Evolutionary conservation across 805 yeast genomes (phyloP), one percentile per base, ranked within the genome.

Genomic region (Zygosaccharomyces kombuchaensis): DNA sequence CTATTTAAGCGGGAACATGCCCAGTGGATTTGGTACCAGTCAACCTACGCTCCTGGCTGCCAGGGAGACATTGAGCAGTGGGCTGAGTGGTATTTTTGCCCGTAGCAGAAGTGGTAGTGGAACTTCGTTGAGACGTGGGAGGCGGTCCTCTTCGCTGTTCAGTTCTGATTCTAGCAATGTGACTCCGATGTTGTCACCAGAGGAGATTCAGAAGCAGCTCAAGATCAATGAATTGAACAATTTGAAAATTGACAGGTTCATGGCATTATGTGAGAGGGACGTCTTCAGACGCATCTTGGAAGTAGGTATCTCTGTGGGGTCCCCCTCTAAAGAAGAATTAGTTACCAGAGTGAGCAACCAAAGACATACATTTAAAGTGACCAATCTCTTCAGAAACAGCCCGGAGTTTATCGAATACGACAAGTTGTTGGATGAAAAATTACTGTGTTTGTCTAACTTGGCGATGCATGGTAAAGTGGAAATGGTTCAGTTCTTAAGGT

Each of bases 41-140:
- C 52, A 48, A 32, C 43, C 50, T 12, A 41, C 58, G 1, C 57
- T 59, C 37, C 43, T 61, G 14, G 47, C 40, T 31, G 65, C 67
- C 0, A 56, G 59, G 22, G 68, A 64, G 32, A 48, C 61, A 2
- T 46, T 62, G 19, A 63, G 65, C 37, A 61, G 65, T 35, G 69
- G 69, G 1, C 45, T 65, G 32, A 63, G 68, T 44, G 67, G 68
- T 2, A 61, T 65, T 6, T 65, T 65, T 55, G 60, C 62, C 9
- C 51, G 67, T 16, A 62, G 66, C 40, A 56, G 69, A 36, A 63
- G 69, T 51, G 55, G 60, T 34, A 59, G 63, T 37, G 54, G 49
- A 1, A 50, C 55, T n/a, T 50, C 60, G 23, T 43, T 44, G 17
- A 51, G 55, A 34, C 48, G 63, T 14, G 53, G 46, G 13, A 57